Evolutionary conservation across 257 asterid genomes (phyloP), one percentile per base, ranked within the genome.

Genomic region (Lycium barbarum): DNA sequence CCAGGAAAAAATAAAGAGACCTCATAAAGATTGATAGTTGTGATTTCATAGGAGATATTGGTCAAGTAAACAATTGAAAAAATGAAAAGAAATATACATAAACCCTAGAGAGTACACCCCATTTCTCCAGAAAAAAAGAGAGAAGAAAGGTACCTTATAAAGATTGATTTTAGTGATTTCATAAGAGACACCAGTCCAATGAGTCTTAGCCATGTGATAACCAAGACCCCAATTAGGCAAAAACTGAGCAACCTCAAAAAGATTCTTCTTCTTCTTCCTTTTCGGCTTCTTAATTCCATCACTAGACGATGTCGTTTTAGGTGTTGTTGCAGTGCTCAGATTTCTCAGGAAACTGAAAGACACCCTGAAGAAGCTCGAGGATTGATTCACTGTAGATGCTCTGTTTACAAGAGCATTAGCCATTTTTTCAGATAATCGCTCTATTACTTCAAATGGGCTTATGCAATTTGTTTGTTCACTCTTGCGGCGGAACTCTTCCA

Each of bases 191-290:
- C 81, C 90, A 4, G 90, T 72, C 98, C 99, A 95, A 78, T 97
- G 98, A 54, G 95, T 86, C 87, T 95, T 95, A 62, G 98, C 98
- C 98, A 97, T 91, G 89, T 94, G 98, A 86, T 93, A 92, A 45
- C 98, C 98, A 17, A 97, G 81, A 14, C 99, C 99, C 99, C 99
- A 95, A 74, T 91, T 93, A 62, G 98, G 99, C 15, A 97, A 83
- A 87, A 94, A 97, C 90, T 95, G 98, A 10, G 96, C 99, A 78
- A 94, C 98, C 93, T 97, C 99, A 83, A 97, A 90, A 1, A 97
- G 83, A 85, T 97, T 97, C 94, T 97, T 97, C 96, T 93, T 94
- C 95, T 92, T 94, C 93, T 91, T 95, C 63, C 92, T 87, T 85
- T 86, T 92, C 18, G 92, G 90, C 85, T 92, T 94, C 85, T 87